Base-by-base conservation (phyloP, 768 basidiomycete genomes). In the Cystoderma amianthinum region DNA sequence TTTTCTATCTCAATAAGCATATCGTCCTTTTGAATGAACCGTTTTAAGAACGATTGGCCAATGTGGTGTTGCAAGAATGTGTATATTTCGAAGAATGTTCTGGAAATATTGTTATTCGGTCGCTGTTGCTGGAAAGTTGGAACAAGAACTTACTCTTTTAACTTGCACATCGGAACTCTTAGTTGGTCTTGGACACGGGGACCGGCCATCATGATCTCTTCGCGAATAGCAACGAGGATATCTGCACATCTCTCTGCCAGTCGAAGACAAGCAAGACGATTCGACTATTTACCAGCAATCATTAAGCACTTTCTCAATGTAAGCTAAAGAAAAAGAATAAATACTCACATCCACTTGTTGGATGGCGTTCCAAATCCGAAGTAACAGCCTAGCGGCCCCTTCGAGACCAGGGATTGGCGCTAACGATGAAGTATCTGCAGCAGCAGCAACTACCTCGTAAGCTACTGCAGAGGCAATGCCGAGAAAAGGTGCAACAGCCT, bases 1-100 rank as follows among this genome's bases (percentile, higher is more conserved):
- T 41, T 46, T 22, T 38, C 23, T 18, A 57, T 49, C 22, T 71
- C 68, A 3, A 63, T 57, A 13, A 63, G 52, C 19, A 78, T 76
- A 44, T 85, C 83, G 21, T 78, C 76, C 24, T 74, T 68, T 49
- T 72, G 73, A 33, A 82, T 61, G 53, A 80, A 84, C 5, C 79
- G 67, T 56, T 80, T 79, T 48, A 84, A 54, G 59, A 82, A 83
- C 1, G 81, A 74, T 4, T 78, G 58, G 30, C 67, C 59, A 10
- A 65, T 59, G 40, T 78, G 71, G 36, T 68, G 72, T 40, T 67
- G 52, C 4, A 82, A 59, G 24, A 45, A 80, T 63, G 7, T 47
- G 22, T 58, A 52, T 3, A 78, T 66, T 5, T 55, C 39, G 9
- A 46, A 32, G 51, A 71, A 69, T 2, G 67, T 36, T 19, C 49